Base-by-base conservation (phyloP, 257 asterid species). In the Cynanchum wilfordii region DNA sequence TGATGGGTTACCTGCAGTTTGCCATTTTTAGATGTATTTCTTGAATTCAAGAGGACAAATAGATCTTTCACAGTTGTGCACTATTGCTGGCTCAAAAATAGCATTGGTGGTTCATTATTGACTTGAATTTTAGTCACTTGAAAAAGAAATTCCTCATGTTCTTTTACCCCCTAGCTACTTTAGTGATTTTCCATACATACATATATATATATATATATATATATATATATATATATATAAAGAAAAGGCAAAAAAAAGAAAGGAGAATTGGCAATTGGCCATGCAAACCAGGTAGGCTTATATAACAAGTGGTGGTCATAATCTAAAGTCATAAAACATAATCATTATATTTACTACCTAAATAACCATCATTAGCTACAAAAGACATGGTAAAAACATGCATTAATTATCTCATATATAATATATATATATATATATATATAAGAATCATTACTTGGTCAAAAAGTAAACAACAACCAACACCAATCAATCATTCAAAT, bases 271-370 rank as follows among this genome's bases (percentile, higher is more conserved):
- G 50, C 47, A 69, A 50, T 16, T 16, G n/a, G 47, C 12, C 2
- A 30, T 50, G 19, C 20, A 19, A 42, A 51, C 36, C 17, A 9
- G 7, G 6, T 36, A n/a, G 22, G 65, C 12, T 20, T 54, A 25
- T 16, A 36, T 8, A 20, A 40, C 10, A 55, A 11, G 16, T 54
- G 66, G 15, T 38, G 0, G 27, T 69, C 66, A 56, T 10, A 24
- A 11, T 40, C 38, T 33, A 33, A 68, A 45, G 24, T 60, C 64
- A 73, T 10, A 73, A 62, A 59, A 29, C 76, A 73, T 33, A 73
- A 73, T 73, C 71, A 73, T 69, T 68, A 58, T 60, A 58, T 60
- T 69, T 57, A 22, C 70, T 56, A 27, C 10, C 50, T 24, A 42
- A 42, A 1, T 33, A 47, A 62, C n/a, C 42, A 29, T 30, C 12